Percentiles rank a stretch among this genome's conserved stretches.
Conservation (phyloP, 208 protist species). For the Crithidia brevicula region DNA sequence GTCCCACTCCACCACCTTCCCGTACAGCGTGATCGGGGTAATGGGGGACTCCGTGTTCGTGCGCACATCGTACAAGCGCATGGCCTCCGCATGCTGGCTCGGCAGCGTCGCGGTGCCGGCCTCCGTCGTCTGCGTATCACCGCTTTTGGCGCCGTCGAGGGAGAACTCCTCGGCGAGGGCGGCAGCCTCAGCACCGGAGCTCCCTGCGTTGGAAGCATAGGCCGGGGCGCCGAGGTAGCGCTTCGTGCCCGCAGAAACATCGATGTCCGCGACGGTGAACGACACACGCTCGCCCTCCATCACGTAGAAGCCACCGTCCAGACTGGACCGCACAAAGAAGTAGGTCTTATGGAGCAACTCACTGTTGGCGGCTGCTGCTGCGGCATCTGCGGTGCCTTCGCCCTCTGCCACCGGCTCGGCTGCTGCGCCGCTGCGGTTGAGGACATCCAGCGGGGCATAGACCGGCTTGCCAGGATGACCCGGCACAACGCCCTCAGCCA, state of each 20-base stretch:
- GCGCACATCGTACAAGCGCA: not conserved
- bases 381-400: not conserved
- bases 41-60: slow-evolving; percentile 49
- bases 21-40: slow-evolving; percentile 48
- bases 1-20: slow-evolving; percentile 68
- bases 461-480: not conserved
- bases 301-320: slow-evolving; percentile 75
- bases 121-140: not conserved
- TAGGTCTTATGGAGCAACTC: slow-evolving; percentile 26
- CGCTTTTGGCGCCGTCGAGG: not conserved
- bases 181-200: not conserved
- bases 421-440: not conserved
- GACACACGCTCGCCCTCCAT: slow-evolving; percentile 74
- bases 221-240: slow-evolving; percentile 13
- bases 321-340: slow-evolving; percentile 68
- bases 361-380: not conserved
- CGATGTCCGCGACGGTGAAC: slow-evolving; percentile 33
- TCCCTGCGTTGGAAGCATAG: not conserved
- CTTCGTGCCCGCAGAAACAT: not conserved
- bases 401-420: no score
- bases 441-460: slow-evolving; percentile 3
- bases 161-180: slow-evolving; percentile 9
- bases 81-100: not conserved
- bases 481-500: slow-evolving; percentile 48
- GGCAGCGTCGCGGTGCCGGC: not conserved